Evolutionary conservation across 345 rosid genomes (phyloP).

Genomic region (Mallotus nudiflorus): DNA sequence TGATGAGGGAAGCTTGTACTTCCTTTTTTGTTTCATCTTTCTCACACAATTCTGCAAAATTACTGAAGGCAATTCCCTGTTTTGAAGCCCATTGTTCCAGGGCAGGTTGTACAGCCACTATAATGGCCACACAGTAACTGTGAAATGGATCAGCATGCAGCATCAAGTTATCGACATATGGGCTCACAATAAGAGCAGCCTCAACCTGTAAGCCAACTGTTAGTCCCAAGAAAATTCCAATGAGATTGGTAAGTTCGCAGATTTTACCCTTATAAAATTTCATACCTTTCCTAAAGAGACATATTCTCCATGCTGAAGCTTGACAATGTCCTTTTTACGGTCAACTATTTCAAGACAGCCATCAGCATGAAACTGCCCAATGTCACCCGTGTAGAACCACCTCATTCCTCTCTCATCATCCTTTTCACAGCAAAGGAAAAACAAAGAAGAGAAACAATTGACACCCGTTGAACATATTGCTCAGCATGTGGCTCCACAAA

Average conservation of each 20-base stretch:
- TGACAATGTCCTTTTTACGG: constrained; percentile 94
- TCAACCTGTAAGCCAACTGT: constrained; percentile 61
- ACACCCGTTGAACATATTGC: neutral
- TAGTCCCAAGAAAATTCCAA: constrained; percentile 18
- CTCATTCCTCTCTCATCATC: constrained; percentile 91
- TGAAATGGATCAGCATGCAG: constrained; percentile 93
- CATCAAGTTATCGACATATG: constrained; percentile 83
- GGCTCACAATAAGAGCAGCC: constrained; percentile 70
- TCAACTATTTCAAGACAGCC: constrained; percentile 98
- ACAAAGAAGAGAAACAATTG: neutral
- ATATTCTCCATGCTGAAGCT: constrained; percentile 98
- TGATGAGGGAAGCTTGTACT: constrained; percentile 71
- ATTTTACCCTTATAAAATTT: constrained; percentile 4
- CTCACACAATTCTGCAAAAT: constrained; percentile 61
- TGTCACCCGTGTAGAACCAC: constrained; percentile 98
- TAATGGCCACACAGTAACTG: constrained; percentile 87
- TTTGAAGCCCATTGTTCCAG: constrained; percentile 82
- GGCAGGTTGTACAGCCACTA: constrained; percentile 66
- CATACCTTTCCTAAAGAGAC: constrained; percentile 95
- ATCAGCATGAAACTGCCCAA: constrained; percentile 87
- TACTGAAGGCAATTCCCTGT: constrained; percentile 48
- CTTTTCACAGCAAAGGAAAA: constrained; percentile 44
- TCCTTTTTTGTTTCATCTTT: constrained; percentile 66
- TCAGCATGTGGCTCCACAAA: neutral
- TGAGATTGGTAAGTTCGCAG: neutral